Conservation (phyloP, 2,329 filamentous ascomycete species). For the Diaporthe citrichinensis region DNA sequence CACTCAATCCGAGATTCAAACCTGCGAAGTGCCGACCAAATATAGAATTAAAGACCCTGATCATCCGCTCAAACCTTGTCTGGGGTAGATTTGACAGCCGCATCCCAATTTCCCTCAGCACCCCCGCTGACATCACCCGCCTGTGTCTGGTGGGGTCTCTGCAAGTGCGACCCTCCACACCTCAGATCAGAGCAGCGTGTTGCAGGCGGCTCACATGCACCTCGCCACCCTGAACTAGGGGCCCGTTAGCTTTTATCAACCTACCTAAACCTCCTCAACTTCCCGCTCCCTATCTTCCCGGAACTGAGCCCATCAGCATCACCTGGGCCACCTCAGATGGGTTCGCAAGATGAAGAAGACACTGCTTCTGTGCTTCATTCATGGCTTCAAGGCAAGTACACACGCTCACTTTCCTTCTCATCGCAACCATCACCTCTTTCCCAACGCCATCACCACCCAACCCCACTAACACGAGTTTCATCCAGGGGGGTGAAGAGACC, state of each 20-base stretch:
- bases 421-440: not conserved
- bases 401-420: not conserved
- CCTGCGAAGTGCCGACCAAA: not conserved
- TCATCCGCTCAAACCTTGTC: constrained; percentile 28
- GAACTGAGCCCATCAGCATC: not conserved
- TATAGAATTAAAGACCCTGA: constrained; percentile 28
- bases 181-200: constrained; percentile 5
- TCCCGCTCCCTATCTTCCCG: not conserved
- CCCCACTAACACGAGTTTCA: constrained; percentile 25
- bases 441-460: not conserved
- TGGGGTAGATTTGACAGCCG: constrained; percentile 32
- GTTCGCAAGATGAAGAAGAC: constrained; percentile 79
- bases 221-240: not conserved
- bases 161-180: constrained; percentile 26
- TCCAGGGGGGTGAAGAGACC: constrained; percentile 81
- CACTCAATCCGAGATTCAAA: constrained; percentile 2
- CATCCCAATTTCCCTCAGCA: constrained; percentile 10
- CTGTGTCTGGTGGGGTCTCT: constrained; percentile 17
- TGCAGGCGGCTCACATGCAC: constrained; percentile 3
- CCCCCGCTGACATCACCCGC: constrained; percentile 37
- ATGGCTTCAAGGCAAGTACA: constrained; percentile 81
- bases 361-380: constrained; percentile 85
- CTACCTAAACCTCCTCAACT: not conserved
- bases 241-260: constrained; percentile 14
- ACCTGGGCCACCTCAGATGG: constrained; percentile 46